Evolutionary conservation across 108 stramenopile species (phyloP).

Genomic region (Mediolabrus comicus): DNA sequence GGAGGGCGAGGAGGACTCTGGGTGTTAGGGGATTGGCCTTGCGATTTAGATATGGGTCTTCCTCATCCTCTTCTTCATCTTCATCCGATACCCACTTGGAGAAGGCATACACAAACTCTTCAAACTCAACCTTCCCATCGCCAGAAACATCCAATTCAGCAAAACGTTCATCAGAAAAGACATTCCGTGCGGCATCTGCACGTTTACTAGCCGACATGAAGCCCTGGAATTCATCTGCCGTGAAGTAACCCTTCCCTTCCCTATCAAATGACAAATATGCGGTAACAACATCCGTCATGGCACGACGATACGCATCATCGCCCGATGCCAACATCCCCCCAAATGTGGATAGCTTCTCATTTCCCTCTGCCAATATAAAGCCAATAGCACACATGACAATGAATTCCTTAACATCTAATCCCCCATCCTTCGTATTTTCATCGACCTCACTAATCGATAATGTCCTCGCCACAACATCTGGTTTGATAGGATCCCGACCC

Average conservation of each 20-base stretch:
- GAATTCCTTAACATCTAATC: conserved; percentile 33
- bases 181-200: conserved; percentile 36
- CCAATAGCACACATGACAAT: conserved; percentile 48
- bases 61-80: conserved; percentile 32
- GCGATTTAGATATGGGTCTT: conserved; percentile 14
- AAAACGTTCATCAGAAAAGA: conserved; percentile 40
- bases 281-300: conserved; percentile 50
- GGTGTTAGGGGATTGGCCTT: conserved; percentile 34
- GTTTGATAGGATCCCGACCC: conserved; percentile 25
- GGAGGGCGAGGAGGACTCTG: conserved; percentile 37
- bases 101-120: conserved; percentile 47
- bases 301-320: conserved; percentile 40
- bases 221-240: conserved; percentile 33
- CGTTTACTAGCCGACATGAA: conserved; percentile 47
- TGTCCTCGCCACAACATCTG: conserved; percentile 21
- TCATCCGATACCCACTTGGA: conserved; percentile 43
- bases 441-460: conserved; percentile 27
- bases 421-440: conserved; percentile 4
- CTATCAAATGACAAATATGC: conserved; percentile 50
- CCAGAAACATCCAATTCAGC: conserved; percentile 39
- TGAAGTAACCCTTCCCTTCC: conserved; percentile 49
- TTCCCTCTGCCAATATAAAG: conserved; percentile 44
- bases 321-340: conserved; percentile 38
- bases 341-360: conserved; percentile 29
- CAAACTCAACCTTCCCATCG: conserved; percentile 45